Conservation (phyloP, 306 rosid species). For the Senna tora region DNA sequence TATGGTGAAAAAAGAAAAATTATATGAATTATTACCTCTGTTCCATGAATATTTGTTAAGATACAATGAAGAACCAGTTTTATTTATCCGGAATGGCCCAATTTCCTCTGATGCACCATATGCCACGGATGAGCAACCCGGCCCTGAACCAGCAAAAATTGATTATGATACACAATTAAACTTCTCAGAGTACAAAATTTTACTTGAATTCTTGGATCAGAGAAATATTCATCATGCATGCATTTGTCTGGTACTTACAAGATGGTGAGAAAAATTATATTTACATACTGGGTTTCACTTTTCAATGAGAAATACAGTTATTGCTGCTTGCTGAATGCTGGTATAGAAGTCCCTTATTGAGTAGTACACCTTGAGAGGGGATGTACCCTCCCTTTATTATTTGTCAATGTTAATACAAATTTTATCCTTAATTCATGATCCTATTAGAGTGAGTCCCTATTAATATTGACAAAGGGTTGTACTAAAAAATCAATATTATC, state of each 20-base stretch:
- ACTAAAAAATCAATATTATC: too few relatives aligned
- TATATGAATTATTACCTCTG: constrained; percentile 42
- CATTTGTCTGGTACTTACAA: neutral
- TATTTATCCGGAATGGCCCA: constrained; percentile 67
- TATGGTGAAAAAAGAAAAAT: neutral
- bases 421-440: too few relatives aligned
- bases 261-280: neutral
- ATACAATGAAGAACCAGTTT: constrained; percentile 56
- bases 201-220: neutral
- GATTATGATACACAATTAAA: neutral
- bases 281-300: too few relatives aligned
- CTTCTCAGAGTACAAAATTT: neutral
- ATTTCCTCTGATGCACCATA: constrained; percentile 82
- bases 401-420: too few relatives aligned
- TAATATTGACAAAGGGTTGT: too few relatives aligned
- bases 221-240: neutral
- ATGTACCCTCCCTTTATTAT: too few relatives aligned
- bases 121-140: constrained; percentile 79
- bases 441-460: too few relatives aligned
- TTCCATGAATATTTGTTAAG: constrained; percentile 67
- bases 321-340: too few relatives aligned
- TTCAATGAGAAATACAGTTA: too few relatives aligned
- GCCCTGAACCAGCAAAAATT: constrained; percentile 50
- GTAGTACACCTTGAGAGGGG: neutral
- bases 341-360: too few relatives aligned